These are phyloP conservation scores for Spongispora temasekensis DNA, from an alignment of 1,284 basidiomycete species.

Conservation along the genomic window DNA sequence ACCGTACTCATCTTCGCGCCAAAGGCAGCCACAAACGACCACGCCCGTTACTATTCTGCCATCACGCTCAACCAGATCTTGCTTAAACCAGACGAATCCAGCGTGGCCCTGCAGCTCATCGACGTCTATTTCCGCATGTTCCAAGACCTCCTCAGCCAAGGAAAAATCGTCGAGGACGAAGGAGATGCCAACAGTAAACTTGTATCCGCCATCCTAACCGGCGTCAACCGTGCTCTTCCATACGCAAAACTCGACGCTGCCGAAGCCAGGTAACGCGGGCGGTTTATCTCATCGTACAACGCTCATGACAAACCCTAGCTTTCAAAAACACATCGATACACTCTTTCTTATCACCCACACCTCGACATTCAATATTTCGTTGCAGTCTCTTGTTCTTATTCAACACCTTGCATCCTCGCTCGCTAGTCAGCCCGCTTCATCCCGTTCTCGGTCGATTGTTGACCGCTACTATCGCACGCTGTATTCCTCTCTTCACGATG, in stretches of 20 bases:
- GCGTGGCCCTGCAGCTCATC: slow-evolving; percentile 83
- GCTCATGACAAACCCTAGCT: slow-evolving; percentile 43
- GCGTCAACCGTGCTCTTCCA: slow-evolving; percentile 94
- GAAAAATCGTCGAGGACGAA: slow-evolving; percentile 35
- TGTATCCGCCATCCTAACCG: slow-evolving; percentile 90
- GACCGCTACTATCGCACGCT: slow-evolving; percentile 92
- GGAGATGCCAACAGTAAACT: slow-evolving; percentile 84
- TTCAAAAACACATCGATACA: slow-evolving; percentile 89
- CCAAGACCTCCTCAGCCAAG: slow-evolving; percentile 77
- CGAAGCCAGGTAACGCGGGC: slow-evolving; percentile 46
- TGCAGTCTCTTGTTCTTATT: slow-evolving; percentile 93
- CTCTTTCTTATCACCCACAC: slow-evolving; percentile 95
- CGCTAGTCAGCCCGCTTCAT: slow-evolving; percentile 37
- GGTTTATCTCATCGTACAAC: slow-evolving; percentile 2
- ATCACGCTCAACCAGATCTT: slow-evolving; percentile 96
- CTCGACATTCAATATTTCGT: slow-evolving; percentile 95
- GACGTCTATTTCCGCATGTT: slow-evolving; percentile 97
- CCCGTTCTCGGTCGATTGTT: slow-evolving; percentile 55
- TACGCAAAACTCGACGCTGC: slow-evolving; percentile 78
- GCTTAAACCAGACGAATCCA: slow-evolving; percentile 69
- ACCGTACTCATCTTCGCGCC: slow-evolving; percentile 66
- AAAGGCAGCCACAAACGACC: slow-evolving; percentile 48
- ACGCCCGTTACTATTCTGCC: slow-evolving; percentile 87
- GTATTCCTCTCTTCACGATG: slow-evolving; percentile 87
- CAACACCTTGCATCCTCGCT: slow-evolving; percentile 75